These are phyloP conservation scores for Phytopythium litorale DNA, from an alignment of 352 stramenopile genomes.

Conservation along the genomic window DNA sequence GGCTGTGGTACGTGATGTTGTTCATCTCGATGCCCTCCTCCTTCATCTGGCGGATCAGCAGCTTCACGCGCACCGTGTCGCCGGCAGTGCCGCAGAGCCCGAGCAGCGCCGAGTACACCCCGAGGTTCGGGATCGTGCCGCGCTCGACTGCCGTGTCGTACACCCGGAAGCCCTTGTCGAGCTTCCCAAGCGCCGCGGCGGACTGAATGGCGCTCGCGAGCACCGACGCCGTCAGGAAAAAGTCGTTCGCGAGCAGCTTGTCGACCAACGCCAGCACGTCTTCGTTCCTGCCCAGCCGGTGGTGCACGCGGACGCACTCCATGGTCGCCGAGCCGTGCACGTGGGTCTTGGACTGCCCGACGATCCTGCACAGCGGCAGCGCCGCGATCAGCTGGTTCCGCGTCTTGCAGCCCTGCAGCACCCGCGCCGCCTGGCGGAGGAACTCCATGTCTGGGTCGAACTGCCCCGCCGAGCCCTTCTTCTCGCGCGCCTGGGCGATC, in stretches of 20 bases:
- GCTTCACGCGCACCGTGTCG: conserved; percentile 43
- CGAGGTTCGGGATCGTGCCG: conserved; percentile 65
- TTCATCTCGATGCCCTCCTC: conserved; percentile 54
- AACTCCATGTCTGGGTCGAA: conserved; percentile 49
- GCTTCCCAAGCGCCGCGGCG: conserved; percentile 40
- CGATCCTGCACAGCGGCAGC: conserved; percentile 52
- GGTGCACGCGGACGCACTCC: conserved; percentile 65
- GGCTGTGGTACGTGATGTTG: conserved; percentile 66
- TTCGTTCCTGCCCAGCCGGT: conserved; percentile 40
- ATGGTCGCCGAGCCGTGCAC: conserved; percentile 43
- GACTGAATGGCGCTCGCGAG: conserved; percentile 60
- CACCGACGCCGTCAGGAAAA: conserved; percentile 62
- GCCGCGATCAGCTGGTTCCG: conserved; percentile 48
- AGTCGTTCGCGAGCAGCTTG: conserved; percentile 51
- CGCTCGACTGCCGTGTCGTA: conserved; percentile 48
- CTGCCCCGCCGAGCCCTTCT: neutral
- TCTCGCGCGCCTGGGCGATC: conserved; percentile 17
- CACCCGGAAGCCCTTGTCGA: conserved; percentile 54
- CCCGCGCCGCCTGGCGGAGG: conserved; percentile 29
- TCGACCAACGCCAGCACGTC: conserved; percentile 48
- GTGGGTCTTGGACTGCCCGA: conserved; percentile 22
- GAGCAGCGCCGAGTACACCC: conserved; percentile 60
- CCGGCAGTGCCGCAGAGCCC: conserved; percentile 38
- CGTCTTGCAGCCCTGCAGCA: conserved; percentile 50
- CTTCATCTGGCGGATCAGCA: conserved; percentile 54